Percentiles rank a stretch among this genome's conserved stretches.
These are phyloP conservation scores for Plenodomus biglobosus DNA, from an alignment of 2,329 filamentous ascomycete genomes.

Conservation along the genomic window DNA sequence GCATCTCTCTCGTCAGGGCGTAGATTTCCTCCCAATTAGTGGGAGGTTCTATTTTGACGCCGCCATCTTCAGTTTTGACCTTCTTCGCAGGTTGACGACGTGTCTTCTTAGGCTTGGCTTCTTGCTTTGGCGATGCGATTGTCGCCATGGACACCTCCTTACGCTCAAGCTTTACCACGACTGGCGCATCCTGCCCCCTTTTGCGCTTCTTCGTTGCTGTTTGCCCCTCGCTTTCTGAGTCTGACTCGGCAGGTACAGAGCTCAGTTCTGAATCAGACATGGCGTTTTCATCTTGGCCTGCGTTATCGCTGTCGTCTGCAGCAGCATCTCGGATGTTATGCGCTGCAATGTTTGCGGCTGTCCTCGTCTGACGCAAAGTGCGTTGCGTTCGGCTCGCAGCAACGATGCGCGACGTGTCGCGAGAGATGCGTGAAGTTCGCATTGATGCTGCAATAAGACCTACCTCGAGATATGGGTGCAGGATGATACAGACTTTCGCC, in stretches of 20 bases:
- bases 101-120: constrained; percentile 33
- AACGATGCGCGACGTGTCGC: constrained; percentile 39
- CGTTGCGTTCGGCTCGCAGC: constrained; percentile 30
- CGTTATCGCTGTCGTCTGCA: constrained; percentile 13
- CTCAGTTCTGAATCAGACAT: constrained; percentile 38
- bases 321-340: constrained; percentile 12
- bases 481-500: neutral
- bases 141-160: constrained; percentile 20
- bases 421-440: constrained; percentile 44
- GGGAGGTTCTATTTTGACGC: constrained; percentile 61
- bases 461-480: neutral
- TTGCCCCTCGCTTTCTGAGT: constrained; percentile 24
- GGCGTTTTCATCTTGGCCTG: constrained; percentile 5
- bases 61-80: constrained; percentile 30
- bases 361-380: constrained; percentile 38
- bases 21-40: constrained; percentile 86
- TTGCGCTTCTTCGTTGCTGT: constrained; percentile 51
- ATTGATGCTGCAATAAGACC: constrained; percentile 16
- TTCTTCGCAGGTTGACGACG: constrained; percentile 44
- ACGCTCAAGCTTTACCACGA: constrained; percentile 38
- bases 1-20: constrained; percentile 75
- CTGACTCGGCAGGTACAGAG: constrained; percentile 30
- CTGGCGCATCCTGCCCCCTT: constrained; percentile 39
- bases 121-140: constrained; percentile 29
- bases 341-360: constrained; percentile 23